Base-by-base conservation (phyloP, 352 stramenopile species). In the Phytophthora kernoviae region DNA sequence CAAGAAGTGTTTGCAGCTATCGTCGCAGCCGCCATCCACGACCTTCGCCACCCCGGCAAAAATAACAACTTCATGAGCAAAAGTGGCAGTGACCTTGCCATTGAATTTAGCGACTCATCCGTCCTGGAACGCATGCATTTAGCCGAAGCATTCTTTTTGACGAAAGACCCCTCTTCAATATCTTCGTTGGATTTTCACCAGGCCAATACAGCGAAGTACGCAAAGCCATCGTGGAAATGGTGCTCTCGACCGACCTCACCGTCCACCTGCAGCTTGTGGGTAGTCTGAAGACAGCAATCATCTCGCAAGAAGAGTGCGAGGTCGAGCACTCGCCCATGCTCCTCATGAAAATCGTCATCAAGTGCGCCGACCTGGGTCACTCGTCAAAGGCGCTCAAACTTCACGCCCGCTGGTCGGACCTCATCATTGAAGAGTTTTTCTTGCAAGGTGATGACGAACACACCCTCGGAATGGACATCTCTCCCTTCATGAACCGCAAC, bases 401-500 rank as follows among this genome's bases (percentile, higher is more conserved):
- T 5, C 82, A 93, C 50, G 84, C 88, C 24, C 79, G 88, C 44
- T 98, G 94, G 93, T 90, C 90, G 1, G 85, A 97, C 51, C 60
- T 95, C 21, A 96, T 98, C 44, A 91, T 97, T 40, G 84, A 97
- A 65, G 96, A 98, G 67, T 98, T 98, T 58, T 98, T 97, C 61
- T 68, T 87, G 42, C 96, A 98, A 65, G 96, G 94, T 20, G 94
- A 99, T 60, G 84, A 96, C 43, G 96, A 98, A 58, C 92, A 96
- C 47, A 77, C 80, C 27, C 54, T 96, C 0, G 85, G 84, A 14
- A 82, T 98, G 60, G 76, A 96, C 34, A 84, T 97, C 30, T 97
- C 80, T 43, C 93, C 93, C 4, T 96, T 98, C 54, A 97, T 96
- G 87, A 94, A 98, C 75, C 82, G 91, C 53, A 84, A 95, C 22